Base-by-base conservation (phyloP, 2,329 filamentous ascomycete genomes). In the Trichoderma atroviride region DNA sequence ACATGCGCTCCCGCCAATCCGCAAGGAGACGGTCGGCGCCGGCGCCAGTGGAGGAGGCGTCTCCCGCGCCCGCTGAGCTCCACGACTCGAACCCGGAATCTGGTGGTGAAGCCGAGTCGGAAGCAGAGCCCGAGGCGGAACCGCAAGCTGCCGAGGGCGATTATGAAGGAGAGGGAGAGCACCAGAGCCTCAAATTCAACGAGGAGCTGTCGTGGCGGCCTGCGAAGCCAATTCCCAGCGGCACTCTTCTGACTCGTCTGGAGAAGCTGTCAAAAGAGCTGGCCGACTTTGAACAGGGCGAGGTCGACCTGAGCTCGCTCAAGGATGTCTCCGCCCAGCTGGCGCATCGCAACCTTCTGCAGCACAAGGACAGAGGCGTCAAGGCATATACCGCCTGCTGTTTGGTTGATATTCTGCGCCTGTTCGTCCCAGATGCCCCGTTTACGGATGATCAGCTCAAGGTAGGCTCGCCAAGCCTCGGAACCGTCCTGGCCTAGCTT, bases 401-500 rank as follows among this genome's bases (percentile, higher is more conserved):
- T 79, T 85, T 98, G 71, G 94, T 97, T 67, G 96, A 99, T 79
- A 92, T 99, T 74, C 87, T 99, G 78, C 91, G 92, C 75, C 86
- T 99, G 69, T 97, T 93, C 81, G 96, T 96, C 33, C 96, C 96
- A 0, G 91, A 98, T 84, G 96, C 96, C 78, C 96, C 96, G 22
- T 98, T 97, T 81, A 96, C 93, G 29, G 89, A 88, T 52, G 89
- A 92, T 70, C 94, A 98, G 82, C 86, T 98, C 72, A 97, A 96
- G 90, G 94, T 95, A 81, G 73, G 83, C 74, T 16, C 55, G 19
- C 22, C 27, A 6, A 40, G 50, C 40, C 64, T 69, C 56, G 40
- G 69, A 22, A 33, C 60, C 14, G 40, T 37, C 37, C 11, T 29
- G 22, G 56, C 31, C 35, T 33, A 27, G 19, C 56, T 61, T 72